Conservation (phyloP, 73 alveolate species). For the Effrenium voratum region DNA sequence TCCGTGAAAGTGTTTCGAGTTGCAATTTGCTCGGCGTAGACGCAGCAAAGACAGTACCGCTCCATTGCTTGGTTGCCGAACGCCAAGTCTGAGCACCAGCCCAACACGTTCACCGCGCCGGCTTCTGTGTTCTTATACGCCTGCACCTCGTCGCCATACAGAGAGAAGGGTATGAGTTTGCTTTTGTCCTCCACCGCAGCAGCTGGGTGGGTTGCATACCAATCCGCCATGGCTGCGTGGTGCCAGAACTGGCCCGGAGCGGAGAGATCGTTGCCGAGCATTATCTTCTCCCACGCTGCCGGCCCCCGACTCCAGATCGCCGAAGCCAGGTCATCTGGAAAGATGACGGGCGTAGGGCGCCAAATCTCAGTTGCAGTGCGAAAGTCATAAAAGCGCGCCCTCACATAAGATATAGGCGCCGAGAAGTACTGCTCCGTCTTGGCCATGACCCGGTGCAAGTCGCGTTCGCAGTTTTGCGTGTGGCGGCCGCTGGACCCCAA, state of each 20-base stretch:
- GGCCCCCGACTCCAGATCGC: background rate
- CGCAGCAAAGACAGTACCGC: background rate
- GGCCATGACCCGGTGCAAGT: background rate
- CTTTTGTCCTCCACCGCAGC: background rate
- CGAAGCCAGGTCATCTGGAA: background rate
- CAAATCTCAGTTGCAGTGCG: background rate
- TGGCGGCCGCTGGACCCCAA: background rate
- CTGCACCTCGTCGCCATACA: conserved; percentile 15
- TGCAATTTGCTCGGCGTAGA: background rate
- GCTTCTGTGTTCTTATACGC: background rate
- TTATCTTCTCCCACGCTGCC: background rate
- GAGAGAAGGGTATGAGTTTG: background rate
- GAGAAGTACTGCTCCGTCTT: background rate
- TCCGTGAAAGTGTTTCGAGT: background rate
- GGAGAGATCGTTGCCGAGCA: background rate
- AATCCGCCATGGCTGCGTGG: background rate
- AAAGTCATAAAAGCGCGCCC: background rate
- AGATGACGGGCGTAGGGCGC: background rate
- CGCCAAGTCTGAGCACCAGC: background rate
- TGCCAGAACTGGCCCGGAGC: background rate
- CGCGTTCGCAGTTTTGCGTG: background rate
- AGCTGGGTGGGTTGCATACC: background rate
- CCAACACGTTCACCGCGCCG: background rate
- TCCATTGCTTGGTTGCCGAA: background rate
- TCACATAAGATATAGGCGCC: background rate